Conservation (phyloP, 129 eudicot genomes). For the Flaveria bidentis region DNA sequence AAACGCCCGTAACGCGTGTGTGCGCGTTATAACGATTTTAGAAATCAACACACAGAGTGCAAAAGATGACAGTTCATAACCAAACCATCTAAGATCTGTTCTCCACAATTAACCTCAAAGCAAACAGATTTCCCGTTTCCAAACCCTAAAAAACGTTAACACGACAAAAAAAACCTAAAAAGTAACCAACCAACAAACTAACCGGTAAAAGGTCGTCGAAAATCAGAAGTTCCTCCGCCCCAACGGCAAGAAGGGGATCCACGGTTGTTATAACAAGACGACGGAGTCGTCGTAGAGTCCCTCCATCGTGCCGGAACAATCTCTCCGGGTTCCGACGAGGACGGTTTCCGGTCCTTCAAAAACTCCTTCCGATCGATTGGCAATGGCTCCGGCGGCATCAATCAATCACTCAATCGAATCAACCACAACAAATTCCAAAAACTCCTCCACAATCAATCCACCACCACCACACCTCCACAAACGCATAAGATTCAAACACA, state of each 20-base stretch:
- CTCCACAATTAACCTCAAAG: constrained; percentile 4
- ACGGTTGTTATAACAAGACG: constrained; percentile 31
- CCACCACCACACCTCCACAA: constrained; percentile 21
- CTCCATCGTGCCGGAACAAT: constrained; percentile 46
- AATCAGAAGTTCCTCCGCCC: constrained; percentile 28
- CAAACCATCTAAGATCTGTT: not conserved
- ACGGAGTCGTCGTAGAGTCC: constrained; percentile 44
- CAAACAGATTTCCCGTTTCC: constrained; percentile 2
- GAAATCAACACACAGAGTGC: constrained; percentile 5
- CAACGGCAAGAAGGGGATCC: constrained; percentile 24
- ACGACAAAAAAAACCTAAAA: not conserved
- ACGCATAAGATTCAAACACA: not conserved
- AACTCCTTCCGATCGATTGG: constrained; percentile 84
- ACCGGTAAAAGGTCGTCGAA: constrained; percentile 45
- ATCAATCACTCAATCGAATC: constrained; percentile 9
- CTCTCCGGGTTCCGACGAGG: constrained; percentile 36
- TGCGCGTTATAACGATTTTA: not conserved
- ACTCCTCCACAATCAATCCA: constrained; percentile 11
- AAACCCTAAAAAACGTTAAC: constrained; percentile 7
- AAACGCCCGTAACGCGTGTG: constrained; percentile 10
- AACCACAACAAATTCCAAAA: not conserved
- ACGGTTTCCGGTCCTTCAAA: constrained; percentile 56
- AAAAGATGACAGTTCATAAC: not conserved
- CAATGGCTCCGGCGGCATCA: constrained; percentile 93
- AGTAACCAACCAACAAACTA: constrained; percentile 20